Conservation (phyloP, 306 rosid genomes). For the Inga leiocalycina region DNA sequence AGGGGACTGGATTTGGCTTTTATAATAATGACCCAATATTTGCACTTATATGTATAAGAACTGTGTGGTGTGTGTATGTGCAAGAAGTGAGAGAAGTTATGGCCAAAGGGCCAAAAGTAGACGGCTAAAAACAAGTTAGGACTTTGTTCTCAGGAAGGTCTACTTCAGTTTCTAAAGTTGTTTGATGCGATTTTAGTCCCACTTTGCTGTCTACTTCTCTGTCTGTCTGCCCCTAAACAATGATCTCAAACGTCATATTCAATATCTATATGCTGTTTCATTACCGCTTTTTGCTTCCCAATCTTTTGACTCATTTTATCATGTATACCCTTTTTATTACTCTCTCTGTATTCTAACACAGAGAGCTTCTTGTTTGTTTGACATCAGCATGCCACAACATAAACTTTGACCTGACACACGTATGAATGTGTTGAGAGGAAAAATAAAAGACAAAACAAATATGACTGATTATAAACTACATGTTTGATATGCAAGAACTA, state of each 20-base stretch:
- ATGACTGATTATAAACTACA: not conserved
- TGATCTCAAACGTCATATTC: constrained; percentile 13
- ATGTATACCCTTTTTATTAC: not conserved
- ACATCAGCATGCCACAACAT: not conserved
- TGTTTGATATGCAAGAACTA: not conserved
- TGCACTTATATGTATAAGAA: constrained; percentile 1
- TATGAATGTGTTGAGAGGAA: not conserved
- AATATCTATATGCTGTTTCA: not conserved
- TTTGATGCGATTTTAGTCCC: constrained; percentile 58
- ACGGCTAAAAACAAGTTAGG: constrained; percentile 31
- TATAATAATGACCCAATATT: constrained; percentile 22
- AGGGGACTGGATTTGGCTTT: constrained; percentile 21
- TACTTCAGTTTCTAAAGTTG: constrained; percentile 60
- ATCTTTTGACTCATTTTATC: not conserved
- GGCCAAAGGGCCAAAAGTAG: constrained; percentile 37
- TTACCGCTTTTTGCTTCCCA: not conserved
- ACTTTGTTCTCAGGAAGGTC: constrained; percentile 52
- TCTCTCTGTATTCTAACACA: not conserved
- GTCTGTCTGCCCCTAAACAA: constrained; percentile 53
- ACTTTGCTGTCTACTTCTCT: constrained; percentile 51
- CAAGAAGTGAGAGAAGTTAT: constrained; percentile 4
- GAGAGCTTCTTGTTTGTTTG: not conserved
- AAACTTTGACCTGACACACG: not conserved
- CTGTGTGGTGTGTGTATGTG: not conserved
- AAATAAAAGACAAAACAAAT: not conserved